Evolutionary conservation across 108 stramenopile genomes (phyloP).

Genomic region (Fistulifera pelliculosa): DNA sequence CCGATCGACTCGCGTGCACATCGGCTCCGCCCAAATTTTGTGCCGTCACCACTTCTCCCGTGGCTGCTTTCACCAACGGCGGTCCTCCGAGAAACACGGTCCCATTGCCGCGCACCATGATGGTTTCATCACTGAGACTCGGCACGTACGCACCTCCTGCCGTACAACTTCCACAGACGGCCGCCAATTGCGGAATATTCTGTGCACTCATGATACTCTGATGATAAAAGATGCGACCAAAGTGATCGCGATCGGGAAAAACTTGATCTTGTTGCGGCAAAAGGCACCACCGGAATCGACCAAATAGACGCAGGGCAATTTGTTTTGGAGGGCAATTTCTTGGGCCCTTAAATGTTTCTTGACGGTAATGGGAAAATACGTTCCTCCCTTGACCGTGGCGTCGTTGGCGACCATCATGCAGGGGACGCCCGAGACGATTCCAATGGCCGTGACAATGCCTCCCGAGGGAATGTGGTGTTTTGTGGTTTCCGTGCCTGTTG

Average conservation of each 20-base stretch:
- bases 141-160: constrained; percentile 99
- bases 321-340: constrained; percentile 90
- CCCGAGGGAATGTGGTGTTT: constrained; percentile 79
- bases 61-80: constrained; percentile 97
- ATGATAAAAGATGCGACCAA: constrained; percentile 97
- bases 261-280: constrained; percentile 95
- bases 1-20: constrained; percentile 84
- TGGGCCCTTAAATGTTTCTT: constrained; percentile 98
- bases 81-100: constrained; percentile 99
- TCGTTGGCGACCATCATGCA: constrained; percentile 99
- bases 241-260: constrained; percentile 94
- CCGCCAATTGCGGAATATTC: constrained; percentile 91
- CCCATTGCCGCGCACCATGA: constrained; percentile 94
- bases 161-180: constrained; percentile 96
- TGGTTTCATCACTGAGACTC: constrained; percentile 94
- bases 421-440: constrained; percentile 73
- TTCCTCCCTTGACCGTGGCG: constrained; percentile 98
- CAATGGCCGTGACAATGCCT: constrained; percentile 95
- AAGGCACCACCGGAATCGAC: constrained; percentile 95
- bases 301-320: constrained; percentile 93
- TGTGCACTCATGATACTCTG: constrained; percentile 86
- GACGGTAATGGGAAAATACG: constrained; percentile 97
- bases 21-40: constrained; percentile 95
- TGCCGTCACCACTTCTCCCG: constrained; percentile 92
- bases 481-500: constrained; percentile 29